Evolutionary conservation across 2,329 filamentous ascomycete genomes (phyloP).

Genomic region (Trichoderma koningii): DNA sequence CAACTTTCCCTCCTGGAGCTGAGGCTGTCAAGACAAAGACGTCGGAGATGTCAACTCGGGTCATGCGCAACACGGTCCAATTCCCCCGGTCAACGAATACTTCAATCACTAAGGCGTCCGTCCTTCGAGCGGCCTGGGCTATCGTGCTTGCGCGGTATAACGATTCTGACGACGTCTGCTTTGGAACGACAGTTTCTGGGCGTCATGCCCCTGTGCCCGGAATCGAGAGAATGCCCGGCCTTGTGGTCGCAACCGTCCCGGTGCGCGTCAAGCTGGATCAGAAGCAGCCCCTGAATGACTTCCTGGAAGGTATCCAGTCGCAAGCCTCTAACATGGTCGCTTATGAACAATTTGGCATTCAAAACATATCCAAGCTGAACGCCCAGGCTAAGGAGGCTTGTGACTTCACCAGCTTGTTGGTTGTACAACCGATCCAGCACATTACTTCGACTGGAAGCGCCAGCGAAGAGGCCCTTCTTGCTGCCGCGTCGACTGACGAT

Average conservation of each 20-base stretch:
- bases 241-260: conserved; percentile 27
- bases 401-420: conserved; percentile 32
- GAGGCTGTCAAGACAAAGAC: neutral
- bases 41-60: conserved; percentile 4
- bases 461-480: conserved; percentile 14
- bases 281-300: conserved; percentile 13
- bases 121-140: conserved; percentile 37
- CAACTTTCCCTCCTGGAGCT: conserved; percentile 5
- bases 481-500: conserved; percentile 1
- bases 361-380: conserved; percentile 31
- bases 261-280: conserved; percentile 19
- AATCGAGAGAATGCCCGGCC: conserved; percentile 30
- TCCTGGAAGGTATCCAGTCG: conserved; percentile 27
- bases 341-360: conserved; percentile 32
- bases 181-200: conserved; percentile 31
- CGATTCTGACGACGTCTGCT: conserved; percentile 32
- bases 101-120: conserved; percentile 30
- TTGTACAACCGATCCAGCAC: conserved; percentile 28
- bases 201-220: conserved; percentile 31
- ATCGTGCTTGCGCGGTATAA: conserved; percentile 44
- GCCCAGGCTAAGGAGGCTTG: conserved; percentile 28
- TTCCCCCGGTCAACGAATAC: conserved; percentile 13
- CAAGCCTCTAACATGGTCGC: conserved; percentile 29
- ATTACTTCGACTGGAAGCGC: conserved; percentile 12
- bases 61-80: conserved; percentile 13